Evolutionary conservation across 2,329 filamentous ascomycete species (phyloP).

Genomic region (Blumeria hordei): DNA sequence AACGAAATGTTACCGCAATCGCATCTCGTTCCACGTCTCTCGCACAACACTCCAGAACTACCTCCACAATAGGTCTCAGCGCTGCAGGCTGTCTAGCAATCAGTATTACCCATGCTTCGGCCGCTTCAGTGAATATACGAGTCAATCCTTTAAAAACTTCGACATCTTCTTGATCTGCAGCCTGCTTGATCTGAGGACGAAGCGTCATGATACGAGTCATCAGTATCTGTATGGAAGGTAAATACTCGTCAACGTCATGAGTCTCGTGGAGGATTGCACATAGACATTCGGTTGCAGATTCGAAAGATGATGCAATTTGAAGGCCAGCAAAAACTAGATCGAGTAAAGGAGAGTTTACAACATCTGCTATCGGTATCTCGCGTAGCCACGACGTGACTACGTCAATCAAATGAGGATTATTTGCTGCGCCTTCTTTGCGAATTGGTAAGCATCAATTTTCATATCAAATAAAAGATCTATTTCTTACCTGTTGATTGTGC

Average conservation of each 20-base stretch:
- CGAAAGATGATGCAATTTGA: constrained; percentile 51
- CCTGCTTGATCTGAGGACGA: constrained; percentile 48
- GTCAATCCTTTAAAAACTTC: constrained; percentile 77
- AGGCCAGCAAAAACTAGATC: constrained; percentile 59
- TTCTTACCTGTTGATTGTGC: constrained; percentile 67
- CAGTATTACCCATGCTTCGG: constrained; percentile 79
- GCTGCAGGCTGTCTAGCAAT: constrained; percentile 63
- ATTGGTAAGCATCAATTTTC: constrained; percentile 2
- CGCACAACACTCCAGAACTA: constrained; percentile 74
- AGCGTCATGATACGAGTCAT: constrained; percentile 62
- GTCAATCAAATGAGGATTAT: constrained; percentile 75
- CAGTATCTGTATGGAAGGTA: constrained; percentile 57
- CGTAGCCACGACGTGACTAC: constrained; percentile 93
- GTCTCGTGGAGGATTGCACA: constrained; percentile 85
- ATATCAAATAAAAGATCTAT: not conserved
- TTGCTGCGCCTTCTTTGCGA: constrained; percentile 41
- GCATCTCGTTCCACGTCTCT: constrained; percentile 76
- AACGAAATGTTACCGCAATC: constrained; percentile 80
- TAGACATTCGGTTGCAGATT: constrained; percentile 75
- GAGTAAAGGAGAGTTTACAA: constrained; percentile 69
- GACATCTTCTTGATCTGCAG: constrained; percentile 56
- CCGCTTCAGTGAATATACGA: constrained; percentile 75
- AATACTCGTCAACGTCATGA: constrained; percentile 73
- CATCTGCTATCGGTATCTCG: constrained; percentile 63
- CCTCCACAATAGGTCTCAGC: constrained; percentile 69